A percentile compares a stretch with the other conserved stretches of the same genome.
Evolutionary conservation across 768 basidiomycete species (phyloP).

Genomic region (Galerina marginata): DNA sequence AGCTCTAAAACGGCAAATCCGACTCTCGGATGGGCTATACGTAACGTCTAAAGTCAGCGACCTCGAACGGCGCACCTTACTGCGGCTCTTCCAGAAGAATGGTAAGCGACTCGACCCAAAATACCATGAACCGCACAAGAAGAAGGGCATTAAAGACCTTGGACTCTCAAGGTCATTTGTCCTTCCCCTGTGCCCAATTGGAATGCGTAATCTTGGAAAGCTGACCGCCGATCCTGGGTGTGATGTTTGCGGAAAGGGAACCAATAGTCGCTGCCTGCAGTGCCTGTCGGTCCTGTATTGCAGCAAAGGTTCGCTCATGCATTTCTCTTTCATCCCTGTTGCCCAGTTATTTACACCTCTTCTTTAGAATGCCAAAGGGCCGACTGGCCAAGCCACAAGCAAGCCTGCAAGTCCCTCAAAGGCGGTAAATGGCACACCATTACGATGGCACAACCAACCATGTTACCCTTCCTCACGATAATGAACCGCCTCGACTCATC

Average conservation of each 20-base stretch:
- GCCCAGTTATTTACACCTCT: neutral
- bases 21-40: constrained; percentile 3
- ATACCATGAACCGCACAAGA: constrained; percentile 2
- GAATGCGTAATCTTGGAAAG: constrained; percentile 40
- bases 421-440: constrained; percentile 44
- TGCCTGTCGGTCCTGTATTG: constrained; percentile 45
- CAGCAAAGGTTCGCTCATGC: constrained; percentile 33
- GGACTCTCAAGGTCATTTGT: constrained; percentile 36
- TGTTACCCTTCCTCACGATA: constrained; percentile 2
- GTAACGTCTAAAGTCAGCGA: constrained; percentile 24
- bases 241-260: constrained; percentile 42
- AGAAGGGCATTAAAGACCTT: constrained; percentile 18
- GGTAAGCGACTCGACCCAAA: constrained; percentile 31
- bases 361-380: constrained; percentile 43
- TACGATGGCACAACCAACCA: constrained; percentile 18
- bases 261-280: constrained; percentile 37
- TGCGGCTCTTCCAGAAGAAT: constrained; percentile 39
- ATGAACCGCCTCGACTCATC: constrained; percentile 31
- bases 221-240: constrained; percentile 43
- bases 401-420: constrained; percentile 40
- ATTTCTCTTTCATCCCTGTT: neutral
- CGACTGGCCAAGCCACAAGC: constrained; percentile 47
- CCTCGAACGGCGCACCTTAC: constrained; percentile 40
- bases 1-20: constrained; percentile 8
- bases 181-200: constrained; percentile 42